Base-by-base conservation (phyloP, 305 asterid genomes). In the Rubia balearica region DNA sequence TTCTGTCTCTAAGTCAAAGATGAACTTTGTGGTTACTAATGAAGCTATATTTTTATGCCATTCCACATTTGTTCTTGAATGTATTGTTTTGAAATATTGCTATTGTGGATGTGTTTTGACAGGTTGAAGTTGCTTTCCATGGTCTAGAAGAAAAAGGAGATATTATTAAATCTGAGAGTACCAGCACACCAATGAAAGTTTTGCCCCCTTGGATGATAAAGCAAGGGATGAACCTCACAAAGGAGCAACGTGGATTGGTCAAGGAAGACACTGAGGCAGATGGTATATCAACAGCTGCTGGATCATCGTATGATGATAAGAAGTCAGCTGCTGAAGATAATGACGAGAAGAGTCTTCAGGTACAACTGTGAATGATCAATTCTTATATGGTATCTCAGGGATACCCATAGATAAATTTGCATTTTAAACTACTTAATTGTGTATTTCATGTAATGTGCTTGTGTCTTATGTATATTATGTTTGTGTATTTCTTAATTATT, bases 161-260 rank as follows among this genome's bases (percentile, higher is more conserved):
- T 14, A 61, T 78, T 68, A 85, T 80, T 70, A 85, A 88, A 79
- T 70, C 84, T 56, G 83, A 81, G 76, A 81, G 78, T 79, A 53
- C 81, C 51, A 83, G 59, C 76, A 53, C 86, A 61, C 90, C 90
- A 27, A 81, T 72, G 86, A 91, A 94, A 84, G 87, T 88, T 46
- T 86, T 91, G 82, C 99, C 99, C 74, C 96, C 97, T 36, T 94
- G 97, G 99, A 91, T 94, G 99, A 87, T 94, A 72, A 89, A 69
- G 83, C 80, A 86, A 78, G 97, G 97, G 70, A 94, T 94, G 99
- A 87, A 81, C 72, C 95, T 89, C 74, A 85, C 96, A n/a, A 85
- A 77, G 73, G 99, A 91, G 88, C 99, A 91, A 76, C 95, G 89
- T 8, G 99, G 99, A 68, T 90, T 85, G 79, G 72, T 82, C 63